These are phyloP conservation scores for Staphylotrichum longicolle DNA, from an alignment of 495 filamentous ascomycete genomes.

Conservation along the genomic window DNA sequence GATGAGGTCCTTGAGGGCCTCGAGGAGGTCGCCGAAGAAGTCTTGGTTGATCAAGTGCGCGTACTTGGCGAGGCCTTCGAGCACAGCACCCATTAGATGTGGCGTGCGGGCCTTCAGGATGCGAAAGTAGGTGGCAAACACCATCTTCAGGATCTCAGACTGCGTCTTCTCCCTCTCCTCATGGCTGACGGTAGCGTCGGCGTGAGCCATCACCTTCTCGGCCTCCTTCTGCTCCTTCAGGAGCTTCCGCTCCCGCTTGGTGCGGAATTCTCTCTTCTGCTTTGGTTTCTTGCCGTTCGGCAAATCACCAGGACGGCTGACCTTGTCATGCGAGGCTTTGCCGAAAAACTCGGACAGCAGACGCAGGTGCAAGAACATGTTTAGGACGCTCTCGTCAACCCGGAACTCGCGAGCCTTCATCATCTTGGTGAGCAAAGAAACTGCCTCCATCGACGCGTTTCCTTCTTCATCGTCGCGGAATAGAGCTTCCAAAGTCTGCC, in stretches of 20 bases:
- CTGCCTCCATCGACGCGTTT: constrained; percentile 78
- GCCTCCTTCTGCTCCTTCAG: constrained; percentile 78
- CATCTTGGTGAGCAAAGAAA: constrained; percentile 85
- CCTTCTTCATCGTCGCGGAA: constrained; percentile 90
- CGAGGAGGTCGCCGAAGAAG: constrained; percentile 94
- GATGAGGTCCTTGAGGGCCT: constrained; percentile 89
- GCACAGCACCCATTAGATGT: constrained; percentile 85
- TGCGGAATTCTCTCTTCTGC: constrained; percentile 60
- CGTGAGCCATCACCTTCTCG: constrained; percentile 90
- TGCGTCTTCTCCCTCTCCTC: constrained; percentile 92
- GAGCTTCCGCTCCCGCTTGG: constrained; percentile 54
- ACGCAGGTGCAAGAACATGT: constrained; percentile 87
- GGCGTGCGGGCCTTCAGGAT: constrained; percentile 79
- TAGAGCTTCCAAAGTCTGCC: constrained; percentile 72
- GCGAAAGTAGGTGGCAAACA: constrained; percentile 91
- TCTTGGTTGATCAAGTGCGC: constrained; percentile 96
- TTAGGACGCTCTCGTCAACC: constrained; percentile 79
- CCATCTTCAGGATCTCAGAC: constrained; percentile 89
- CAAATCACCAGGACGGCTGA: constrained; percentile 57
- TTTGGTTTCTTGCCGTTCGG: constrained; percentile 62
- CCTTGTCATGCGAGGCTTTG: constrained; percentile 71
- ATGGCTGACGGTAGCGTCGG: constrained; percentile 84
- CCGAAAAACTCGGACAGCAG: constrained; percentile 80
- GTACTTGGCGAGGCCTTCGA: constrained; percentile 83
- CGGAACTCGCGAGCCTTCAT: constrained; percentile 80